Conservation (phyloP, 805 yeast genomes). For the Myxozyma sirexii region DNA sequence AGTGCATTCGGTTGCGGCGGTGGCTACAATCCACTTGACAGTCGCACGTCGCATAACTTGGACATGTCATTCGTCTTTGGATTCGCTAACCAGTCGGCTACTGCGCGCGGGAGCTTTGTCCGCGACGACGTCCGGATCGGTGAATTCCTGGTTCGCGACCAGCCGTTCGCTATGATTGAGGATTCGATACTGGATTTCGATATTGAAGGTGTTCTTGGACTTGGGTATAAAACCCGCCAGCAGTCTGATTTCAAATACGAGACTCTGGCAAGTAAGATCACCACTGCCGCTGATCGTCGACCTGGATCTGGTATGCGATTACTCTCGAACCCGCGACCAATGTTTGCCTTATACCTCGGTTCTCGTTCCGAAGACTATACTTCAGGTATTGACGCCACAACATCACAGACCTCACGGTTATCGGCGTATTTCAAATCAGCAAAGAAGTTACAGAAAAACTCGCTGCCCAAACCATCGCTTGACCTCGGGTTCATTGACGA, state of each 20-base stretch:
- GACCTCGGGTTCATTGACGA: conserved; percentile 25
- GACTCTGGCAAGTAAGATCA: conserved; percentile 16
- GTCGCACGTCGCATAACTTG: conserved; percentile 14
- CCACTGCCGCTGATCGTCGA: neutral
- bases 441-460: neutral
- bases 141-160: neutral
- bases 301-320: neutral
- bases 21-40: conserved; percentile 22
- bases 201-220: conserved; percentile 30
- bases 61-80: conserved; percentile 19
- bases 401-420: neutral
- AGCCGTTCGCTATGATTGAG: conserved; percentile 24
- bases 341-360: conserved; percentile 23
- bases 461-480: conserved; percentile 18
- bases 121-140: conserved; percentile 18
- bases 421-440: neutral
- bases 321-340: neutral
- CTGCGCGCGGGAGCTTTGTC: conserved; percentile 27
- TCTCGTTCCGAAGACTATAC: conserved; percentile 7
- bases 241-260: conserved; percentile 27
- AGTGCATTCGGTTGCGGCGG: conserved; percentile 29
- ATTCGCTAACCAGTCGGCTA: conserved; percentile 22
- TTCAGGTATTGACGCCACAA: neutral
- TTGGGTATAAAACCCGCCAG: conserved; percentile 23
- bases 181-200: conserved; percentile 29